A percentile compares a stretch with the other conserved stretches of the same genome.
Conservation (phyloP, 1,139 yeast species). For the Candida tetrigidarum region DNA sequence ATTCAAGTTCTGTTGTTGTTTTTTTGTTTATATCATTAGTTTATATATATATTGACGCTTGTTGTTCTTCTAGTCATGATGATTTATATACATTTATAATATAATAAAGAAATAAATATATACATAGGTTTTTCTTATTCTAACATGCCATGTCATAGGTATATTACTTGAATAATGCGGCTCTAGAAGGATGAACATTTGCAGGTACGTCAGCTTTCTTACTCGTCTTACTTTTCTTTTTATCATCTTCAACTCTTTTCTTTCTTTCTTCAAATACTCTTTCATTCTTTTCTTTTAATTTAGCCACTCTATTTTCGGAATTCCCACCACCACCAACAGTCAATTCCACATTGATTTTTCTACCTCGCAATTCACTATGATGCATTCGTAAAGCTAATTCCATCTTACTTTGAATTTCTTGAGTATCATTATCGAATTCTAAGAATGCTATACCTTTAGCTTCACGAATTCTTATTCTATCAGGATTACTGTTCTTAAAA, state of each 20-base stretch:
- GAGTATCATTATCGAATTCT: conserved; percentile 70
- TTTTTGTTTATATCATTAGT: too few relatives aligned
- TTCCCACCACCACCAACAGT: conserved; percentile 99
- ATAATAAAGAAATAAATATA: not conserved
- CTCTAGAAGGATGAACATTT: conserved; percentile 65
- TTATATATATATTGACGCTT: too few relatives aligned
- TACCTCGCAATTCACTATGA: conserved; percentile 65
- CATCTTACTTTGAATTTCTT: conserved; percentile 76
- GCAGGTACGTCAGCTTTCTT: conserved; percentile 25
- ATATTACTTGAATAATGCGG: conserved; percentile 38
- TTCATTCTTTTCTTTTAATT: conserved; percentile 79
- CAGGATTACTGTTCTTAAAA: conserved; percentile 75
- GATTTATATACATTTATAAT: not conserved
- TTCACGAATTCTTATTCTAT: conserved; percentile 72
- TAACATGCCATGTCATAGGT: too few relatives aligned
- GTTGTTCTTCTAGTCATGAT: too few relatives aligned
- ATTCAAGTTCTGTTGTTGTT: too few relatives aligned
- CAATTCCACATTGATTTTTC: conserved; percentile 91
- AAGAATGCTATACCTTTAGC: conserved; percentile 94
- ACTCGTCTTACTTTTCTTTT: conserved; percentile 35
- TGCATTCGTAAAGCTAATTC: conserved; percentile 84
- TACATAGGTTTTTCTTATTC: too few relatives aligned
- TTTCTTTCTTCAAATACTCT: conserved; percentile 69
- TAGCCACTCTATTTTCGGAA: conserved; percentile 66
- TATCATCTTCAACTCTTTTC: conserved; percentile 38